Percentiles rank a stretch among this genome's conserved stretches.
phyloP scores from a whole-genome alignment of 192 early-diverging fungal species.

The Coemansia sp. region DNA sequence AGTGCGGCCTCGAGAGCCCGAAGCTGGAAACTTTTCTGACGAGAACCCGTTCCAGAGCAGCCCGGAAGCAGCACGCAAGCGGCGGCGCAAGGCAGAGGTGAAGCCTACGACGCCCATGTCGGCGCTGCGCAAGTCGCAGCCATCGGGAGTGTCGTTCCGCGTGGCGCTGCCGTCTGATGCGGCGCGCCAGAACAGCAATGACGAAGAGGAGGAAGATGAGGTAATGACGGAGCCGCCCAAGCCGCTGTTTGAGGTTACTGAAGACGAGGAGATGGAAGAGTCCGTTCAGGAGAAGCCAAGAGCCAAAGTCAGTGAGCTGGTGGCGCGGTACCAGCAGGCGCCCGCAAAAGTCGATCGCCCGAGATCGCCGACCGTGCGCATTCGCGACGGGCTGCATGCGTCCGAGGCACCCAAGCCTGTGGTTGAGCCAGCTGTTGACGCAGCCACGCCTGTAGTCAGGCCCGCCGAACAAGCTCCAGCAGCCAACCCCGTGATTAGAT shows the following conservation, averaged over 20 bases:
- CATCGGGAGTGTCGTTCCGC: conserved; percentile 34
- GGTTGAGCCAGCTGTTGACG: background rate
- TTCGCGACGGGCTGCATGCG: conserved; percentile 11
- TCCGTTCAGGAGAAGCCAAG: background rate
- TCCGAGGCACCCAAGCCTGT: background rate
- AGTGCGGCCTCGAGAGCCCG: conserved; percentile 2
- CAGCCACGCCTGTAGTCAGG: background rate
- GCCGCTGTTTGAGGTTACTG: conserved; percentile 3
- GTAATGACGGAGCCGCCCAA: conserved; percentile 2
- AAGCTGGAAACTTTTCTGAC: conserved; percentile 39
- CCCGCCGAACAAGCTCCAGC: background rate
- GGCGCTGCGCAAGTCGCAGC: conserved; percentile 52
- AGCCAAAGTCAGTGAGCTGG: conserved; percentile 22
- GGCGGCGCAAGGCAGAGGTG: conserved; percentile 24
- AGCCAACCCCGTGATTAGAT: background rate
- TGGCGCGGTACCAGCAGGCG: conserved; percentile 21
- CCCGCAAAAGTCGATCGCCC: background rate
- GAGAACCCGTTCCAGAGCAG: conserved; percentile 56
- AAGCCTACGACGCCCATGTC: conserved; percentile 35
- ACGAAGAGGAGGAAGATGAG: background rate
- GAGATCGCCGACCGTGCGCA: conserved; percentile 27
- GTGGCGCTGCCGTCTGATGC: conserved; percentile 24
- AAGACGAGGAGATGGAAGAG: background rate
- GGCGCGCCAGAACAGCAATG: background rate
- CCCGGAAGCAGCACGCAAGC: conserved; percentile 38